A percentile compares a stretch with the other conserved stretches of the same genome.
phyloP scores from a whole-genome alignment of 768 basidiomycete genomes.

The Baorangia bicolor region DNA sequence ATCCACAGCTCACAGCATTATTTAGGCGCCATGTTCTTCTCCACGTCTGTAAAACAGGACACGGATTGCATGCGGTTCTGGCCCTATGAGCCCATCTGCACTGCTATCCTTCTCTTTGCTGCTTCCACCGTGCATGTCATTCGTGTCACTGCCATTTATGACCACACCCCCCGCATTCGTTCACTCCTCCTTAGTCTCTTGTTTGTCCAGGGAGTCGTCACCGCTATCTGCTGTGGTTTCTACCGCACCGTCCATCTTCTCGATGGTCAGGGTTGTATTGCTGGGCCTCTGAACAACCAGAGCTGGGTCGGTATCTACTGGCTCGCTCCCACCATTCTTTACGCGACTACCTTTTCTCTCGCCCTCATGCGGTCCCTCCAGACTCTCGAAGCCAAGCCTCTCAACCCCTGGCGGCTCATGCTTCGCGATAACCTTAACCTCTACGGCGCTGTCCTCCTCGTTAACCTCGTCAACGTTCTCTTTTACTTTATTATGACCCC shows the following conservation, averaged over 20 bases:
- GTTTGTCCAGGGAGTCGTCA: constrained; percentile 67
- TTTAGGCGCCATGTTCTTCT: constrained; percentile 80
- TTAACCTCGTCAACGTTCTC: constrained; percentile 80
- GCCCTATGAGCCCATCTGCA: constrained; percentile 85
- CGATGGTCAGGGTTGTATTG: constrained; percentile 82
- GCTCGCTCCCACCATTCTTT: constrained; percentile 73
- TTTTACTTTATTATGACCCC: constrained; percentile 87
- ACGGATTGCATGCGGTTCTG: constrained; percentile 66
- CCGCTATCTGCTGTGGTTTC: constrained; percentile 75
- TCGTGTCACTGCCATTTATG: constrained; percentile 76
- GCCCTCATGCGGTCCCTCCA: constrained; percentile 24
- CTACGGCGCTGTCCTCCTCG: constrained; percentile 75
- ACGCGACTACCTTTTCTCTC: constrained; percentile 32
- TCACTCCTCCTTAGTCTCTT: constrained; percentile 56
- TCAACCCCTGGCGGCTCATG: constrained; percentile 82
- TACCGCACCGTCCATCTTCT: constrained; percentile 75
- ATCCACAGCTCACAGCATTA: constrained; percentile 2
- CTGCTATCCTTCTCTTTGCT: constrained; percentile 72
- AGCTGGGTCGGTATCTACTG: constrained; percentile 86
- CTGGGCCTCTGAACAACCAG: constrained; percentile 65
- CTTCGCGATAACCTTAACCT: constrained; percentile 87
- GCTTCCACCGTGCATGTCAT: constrained; percentile 75
- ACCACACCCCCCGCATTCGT: constrained; percentile 54
- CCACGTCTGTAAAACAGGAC: constrained; percentile 59
- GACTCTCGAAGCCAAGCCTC: constrained; percentile 41